Conservation (phyloP, 2,329 filamentous ascomycete genomes). For the Aureobasidium sp. region DNA sequence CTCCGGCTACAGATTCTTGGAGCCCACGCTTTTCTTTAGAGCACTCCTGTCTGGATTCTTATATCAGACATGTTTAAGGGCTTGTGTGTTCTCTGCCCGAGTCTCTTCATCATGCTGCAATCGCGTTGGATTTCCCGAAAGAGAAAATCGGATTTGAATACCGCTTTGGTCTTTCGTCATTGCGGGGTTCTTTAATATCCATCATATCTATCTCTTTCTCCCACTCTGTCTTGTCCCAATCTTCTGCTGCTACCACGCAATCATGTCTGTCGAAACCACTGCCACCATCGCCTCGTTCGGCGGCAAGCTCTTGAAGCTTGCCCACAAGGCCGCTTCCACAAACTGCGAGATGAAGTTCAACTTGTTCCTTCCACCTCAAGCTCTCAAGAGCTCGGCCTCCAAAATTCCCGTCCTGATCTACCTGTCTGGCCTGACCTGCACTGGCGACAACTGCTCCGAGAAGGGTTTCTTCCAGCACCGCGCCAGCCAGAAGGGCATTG, state of each 20-base stretch:
- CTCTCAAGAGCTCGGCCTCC: constrained; percentile 41
- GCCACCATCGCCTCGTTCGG: constrained; percentile 86
- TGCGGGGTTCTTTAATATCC: not conserved
- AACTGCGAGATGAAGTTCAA: constrained; percentile 87
- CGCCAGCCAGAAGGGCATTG: constrained; percentile 72
- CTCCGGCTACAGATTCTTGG: too few relatives aligned
- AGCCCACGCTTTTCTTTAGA: too few relatives aligned
- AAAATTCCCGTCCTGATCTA: constrained; percentile 85
- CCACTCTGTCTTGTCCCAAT: not conserved
- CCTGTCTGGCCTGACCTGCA: constrained; percentile 90
- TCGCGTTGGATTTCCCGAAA: too few relatives aligned
- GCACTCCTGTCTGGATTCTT: too few relatives aligned
- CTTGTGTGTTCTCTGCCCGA: too few relatives aligned
- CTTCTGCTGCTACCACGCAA: constrained; percentile 16
- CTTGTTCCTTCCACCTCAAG: constrained; percentile 75
- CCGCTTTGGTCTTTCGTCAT: not conserved
- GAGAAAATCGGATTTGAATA: not conserved
- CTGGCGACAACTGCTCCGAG: constrained; percentile 68
- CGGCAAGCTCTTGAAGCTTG: constrained; percentile 89
- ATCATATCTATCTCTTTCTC: not conserved
- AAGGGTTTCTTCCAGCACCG: constrained; percentile 86
- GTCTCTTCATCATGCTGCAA: too few relatives aligned
- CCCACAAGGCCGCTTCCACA: constrained; percentile 63
- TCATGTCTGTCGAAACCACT: constrained; percentile 81
- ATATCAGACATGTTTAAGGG: too few relatives aligned